Evolutionary conservation across 2,329 filamentous ascomycete species (phyloP).

Genomic region (Fusarium sp.): DNA sequence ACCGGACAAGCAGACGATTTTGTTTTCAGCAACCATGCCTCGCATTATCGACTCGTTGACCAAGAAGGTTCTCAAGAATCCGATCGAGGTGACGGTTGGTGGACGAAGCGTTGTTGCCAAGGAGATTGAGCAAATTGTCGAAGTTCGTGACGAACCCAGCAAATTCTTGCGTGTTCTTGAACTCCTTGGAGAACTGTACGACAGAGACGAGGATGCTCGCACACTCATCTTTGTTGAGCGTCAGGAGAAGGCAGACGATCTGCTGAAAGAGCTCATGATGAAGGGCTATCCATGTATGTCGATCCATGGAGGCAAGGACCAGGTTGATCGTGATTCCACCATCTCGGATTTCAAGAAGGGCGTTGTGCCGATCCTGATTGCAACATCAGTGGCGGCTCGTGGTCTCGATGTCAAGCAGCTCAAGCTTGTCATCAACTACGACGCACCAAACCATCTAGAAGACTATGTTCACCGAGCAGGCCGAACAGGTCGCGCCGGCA

Average conservation of each 20-base stretch:
- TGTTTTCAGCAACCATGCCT: conserved; percentile 97
- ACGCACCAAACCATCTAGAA: conserved; percentile 92
- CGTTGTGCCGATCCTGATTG: conserved; percentile 88
- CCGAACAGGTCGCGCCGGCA: conserved; percentile 92
- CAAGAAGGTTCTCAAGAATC: conserved; percentile 86
- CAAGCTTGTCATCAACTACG: conserved; percentile 95
- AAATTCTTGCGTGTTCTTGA: conserved; percentile 90
- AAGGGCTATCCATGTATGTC: conserved; percentile 94
- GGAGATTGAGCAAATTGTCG: conserved; percentile 94
- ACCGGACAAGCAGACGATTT: conserved; percentile 90
- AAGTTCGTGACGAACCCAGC: conserved; percentile 82
- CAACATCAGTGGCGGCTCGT: conserved; percentile 94
- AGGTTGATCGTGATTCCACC: conserved; percentile 91
- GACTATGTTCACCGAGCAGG: conserved; percentile 97
- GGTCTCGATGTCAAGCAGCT: conserved; percentile 96
- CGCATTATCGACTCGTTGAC: conserved; percentile 91
- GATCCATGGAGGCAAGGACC: conserved; percentile 93
- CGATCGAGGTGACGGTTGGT: conserved; percentile 92
- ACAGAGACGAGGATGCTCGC: conserved; percentile 88
- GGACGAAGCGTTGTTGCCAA: conserved; percentile 88
- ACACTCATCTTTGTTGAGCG: conserved; percentile 92
- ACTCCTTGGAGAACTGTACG: conserved; percentile 87
- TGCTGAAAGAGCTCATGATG: conserved; percentile 81
- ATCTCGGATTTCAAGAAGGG: conserved; percentile 95
- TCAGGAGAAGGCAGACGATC: conserved; percentile 87